Evolutionary conservation across 345 rosid genomes (phyloP).

Genomic region (Corchorus capsularis): DNA sequence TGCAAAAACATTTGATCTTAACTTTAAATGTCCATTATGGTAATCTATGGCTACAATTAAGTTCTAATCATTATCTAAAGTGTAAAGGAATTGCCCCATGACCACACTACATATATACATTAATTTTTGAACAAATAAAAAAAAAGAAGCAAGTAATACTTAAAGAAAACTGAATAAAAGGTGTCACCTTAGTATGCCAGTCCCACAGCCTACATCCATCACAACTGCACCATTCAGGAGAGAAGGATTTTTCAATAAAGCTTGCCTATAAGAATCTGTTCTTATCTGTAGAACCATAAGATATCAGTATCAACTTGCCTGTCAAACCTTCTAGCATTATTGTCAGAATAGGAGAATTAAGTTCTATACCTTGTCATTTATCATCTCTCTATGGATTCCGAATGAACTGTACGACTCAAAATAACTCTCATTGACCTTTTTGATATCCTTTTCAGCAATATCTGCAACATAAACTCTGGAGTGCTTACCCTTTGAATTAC

Average conservation of each 20-base stretch:
- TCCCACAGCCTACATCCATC: constrained; percentile 99
- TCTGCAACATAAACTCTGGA: constrained; percentile 34
- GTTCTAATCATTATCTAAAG: neutral
- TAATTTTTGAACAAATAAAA: constrained; percentile 7
- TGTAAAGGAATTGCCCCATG: neutral
- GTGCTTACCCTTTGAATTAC: constrained; percentile 27
- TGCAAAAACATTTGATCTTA: neutral
- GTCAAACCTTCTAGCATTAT: constrained; percentile 4
- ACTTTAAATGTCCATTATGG: neutral
- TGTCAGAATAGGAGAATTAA: neutral
- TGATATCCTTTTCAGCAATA: constrained; percentile 46
- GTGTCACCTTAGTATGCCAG: constrained; percentile 83
- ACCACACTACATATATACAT: neutral
- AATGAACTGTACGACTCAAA: constrained; percentile 90
- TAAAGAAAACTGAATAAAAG: neutral
- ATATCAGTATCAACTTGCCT: constrained; percentile 12
- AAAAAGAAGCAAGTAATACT: neutral
- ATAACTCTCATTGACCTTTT: constrained; percentile 74
- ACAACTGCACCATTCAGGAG: constrained; percentile 74
- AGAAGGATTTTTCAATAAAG: constrained; percentile 78
- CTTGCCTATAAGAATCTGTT: constrained; percentile 81
- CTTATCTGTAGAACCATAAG: constrained; percentile 56
- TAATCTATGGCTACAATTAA: neutral
- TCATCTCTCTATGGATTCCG: constrained; percentile 89
- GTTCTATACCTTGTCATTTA: constrained; percentile 77